A percentile compares a stretch with the other conserved stretches of the same genome.
These are phyloP conservation scores for Cynanchum wilfordii DNA, from an alignment of 257 asterid species.

Conservation along the genomic window DNA sequence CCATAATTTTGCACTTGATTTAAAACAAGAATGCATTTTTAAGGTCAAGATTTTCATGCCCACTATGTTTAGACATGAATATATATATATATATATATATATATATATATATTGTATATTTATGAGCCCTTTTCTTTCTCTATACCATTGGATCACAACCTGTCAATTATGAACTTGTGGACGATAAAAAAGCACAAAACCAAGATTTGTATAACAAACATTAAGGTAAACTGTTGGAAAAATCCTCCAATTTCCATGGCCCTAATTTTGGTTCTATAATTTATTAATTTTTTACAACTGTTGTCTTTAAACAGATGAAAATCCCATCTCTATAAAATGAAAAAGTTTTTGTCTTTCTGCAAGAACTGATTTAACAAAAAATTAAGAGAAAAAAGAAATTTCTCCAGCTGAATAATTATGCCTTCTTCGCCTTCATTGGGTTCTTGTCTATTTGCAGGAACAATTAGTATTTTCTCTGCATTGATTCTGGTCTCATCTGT, in stretches of 20 bases:
- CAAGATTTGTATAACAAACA: slow-evolving; percentile 13
- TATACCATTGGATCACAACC: background rate
- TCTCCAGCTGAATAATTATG: slow-evolving; percentile 23
- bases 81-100: background rate
- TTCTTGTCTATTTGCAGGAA: slow-evolving; percentile 2
- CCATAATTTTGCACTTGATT: too few species aligned
- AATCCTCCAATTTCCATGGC: slow-evolving; percentile 22
- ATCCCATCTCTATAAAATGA: background rate
- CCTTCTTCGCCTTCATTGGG: slow-evolving; percentile 11
- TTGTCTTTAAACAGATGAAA: background rate
- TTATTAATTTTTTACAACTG: background rate
- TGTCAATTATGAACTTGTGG: background rate
- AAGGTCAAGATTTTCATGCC: background rate
- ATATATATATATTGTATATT: background rate
- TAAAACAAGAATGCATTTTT: background rate
- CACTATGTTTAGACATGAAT: background rate
- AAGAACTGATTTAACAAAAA: background rate
- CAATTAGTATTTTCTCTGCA: slow-evolving; percentile 17
- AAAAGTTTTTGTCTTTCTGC: too few species aligned
- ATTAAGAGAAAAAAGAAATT: background rate
- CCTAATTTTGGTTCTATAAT: slow-evolving; percentile 3
- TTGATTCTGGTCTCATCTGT: slow-evolving; percentile 23
- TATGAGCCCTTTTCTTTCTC: background rate
- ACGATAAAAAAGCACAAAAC: background rate
- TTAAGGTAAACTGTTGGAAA: slow-evolving; percentile 14